These are phyloP conservation scores for Excoecaria agallocha DNA, from an alignment of 345 rosid species.

Conservation along the genomic window DNA sequence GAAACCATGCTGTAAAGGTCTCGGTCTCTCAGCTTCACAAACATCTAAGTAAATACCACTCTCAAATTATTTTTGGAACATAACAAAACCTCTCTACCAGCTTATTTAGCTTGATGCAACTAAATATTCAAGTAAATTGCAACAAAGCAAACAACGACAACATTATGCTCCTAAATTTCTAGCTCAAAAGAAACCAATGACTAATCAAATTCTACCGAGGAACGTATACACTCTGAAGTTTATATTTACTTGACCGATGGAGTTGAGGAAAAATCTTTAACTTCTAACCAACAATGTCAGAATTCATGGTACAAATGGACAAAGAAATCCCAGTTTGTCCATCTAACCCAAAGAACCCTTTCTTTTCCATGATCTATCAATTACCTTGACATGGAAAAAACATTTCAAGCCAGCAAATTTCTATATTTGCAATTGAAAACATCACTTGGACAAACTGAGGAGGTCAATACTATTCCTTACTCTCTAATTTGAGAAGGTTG, in stretches of 20 bases:
- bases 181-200: neutral
- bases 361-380: neutral
- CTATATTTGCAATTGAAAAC: neutral
- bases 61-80: neutral
- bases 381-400: neutral
- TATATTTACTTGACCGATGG: neutral
- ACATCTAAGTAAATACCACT: neutral
- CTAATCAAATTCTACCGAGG: neutral
- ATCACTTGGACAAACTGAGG: neutral
- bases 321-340: neutral
- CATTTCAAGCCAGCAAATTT: neutral
- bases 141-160: neutral
- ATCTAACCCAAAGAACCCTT: neutral
- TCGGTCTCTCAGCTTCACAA: neutral
- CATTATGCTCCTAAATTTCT: neutral
- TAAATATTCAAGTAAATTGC: neutral
- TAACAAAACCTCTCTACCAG: neutral
- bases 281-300: neutral
- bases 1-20: neutral
- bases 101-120: neutral
- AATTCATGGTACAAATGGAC: neutral
- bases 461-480: neutral
- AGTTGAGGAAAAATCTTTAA: neutral
- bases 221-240: neutral
- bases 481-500: neutral